Evolutionary conservation across 2,329 filamentous ascomycete species (phyloP).

Genomic region (Colletotrichum sublineola): DNA sequence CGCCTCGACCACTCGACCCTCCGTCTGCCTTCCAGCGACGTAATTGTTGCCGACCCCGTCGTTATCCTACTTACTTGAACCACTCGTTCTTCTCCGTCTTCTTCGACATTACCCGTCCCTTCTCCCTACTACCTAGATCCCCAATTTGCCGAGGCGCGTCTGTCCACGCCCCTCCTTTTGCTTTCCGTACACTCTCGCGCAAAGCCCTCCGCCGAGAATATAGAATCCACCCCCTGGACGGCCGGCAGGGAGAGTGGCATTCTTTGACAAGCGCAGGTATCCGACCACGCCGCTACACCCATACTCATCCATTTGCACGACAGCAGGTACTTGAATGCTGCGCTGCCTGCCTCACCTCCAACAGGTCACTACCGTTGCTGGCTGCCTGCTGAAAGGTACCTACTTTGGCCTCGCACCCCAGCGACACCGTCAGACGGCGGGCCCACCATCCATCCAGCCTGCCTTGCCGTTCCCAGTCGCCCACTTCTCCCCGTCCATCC

Average conservation of each 20-base stretch:
- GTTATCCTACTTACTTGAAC: conserved; percentile 20
- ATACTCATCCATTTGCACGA: background rate
- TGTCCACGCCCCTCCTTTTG: conserved; percentile 13
- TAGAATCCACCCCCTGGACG: conserved; percentile 13
- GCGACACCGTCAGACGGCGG: conserved; percentile 19
- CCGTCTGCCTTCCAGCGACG: background rate
- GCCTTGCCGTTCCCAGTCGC: conserved; percentile 39
- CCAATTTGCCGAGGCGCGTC: conserved; percentile 15
- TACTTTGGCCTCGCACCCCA: conserved; percentile 13
- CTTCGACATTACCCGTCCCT: conserved; percentile 9
- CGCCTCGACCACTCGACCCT: conserved; percentile 2
- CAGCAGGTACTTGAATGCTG: background rate
- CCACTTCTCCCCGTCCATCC: conserved; percentile 40
- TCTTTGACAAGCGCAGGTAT: conserved; percentile 36
- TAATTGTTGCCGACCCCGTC: conserved; percentile 4
- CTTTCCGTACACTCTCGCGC: conserved; percentile 28
- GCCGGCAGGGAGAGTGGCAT: conserved; percentile 1
- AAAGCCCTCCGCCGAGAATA: conserved; percentile 27
- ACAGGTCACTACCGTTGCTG: background rate
- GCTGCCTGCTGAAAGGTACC: conserved; percentile 10
- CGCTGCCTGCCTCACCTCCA: background rate
- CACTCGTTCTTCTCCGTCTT: conserved; percentile 1
- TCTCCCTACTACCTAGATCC: background rate
- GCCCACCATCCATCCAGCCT: conserved; percentile 2
- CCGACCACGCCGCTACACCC: conserved; percentile 28